phyloP scores from a whole-genome alignment of 306 rosid species.

The Vachellia pachyceras region DNA sequence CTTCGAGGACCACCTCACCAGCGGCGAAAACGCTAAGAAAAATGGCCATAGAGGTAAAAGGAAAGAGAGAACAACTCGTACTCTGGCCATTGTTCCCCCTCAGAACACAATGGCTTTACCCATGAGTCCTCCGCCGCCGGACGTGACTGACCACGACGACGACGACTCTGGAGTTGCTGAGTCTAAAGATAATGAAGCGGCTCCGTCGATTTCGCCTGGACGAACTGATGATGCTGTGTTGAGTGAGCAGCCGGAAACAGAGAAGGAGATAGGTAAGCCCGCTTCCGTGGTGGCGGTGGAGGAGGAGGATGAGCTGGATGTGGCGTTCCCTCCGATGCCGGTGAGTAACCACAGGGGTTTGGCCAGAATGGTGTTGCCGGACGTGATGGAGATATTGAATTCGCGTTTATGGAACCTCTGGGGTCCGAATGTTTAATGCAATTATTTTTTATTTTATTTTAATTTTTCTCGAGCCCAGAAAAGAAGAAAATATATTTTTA shows the following conservation, averaged over 20 bases:
- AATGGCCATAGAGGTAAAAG: slow-evolving; percentile 43
- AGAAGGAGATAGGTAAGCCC: background rate
- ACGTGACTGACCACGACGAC: background rate
- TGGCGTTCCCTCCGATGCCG: slow-evolving; percentile 24
- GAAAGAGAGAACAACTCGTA: slow-evolving; percentile 41
- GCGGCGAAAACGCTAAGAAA: slow-evolving; percentile 53
- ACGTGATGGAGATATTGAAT: slow-evolving; percentile 70
- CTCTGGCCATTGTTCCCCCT: background rate
- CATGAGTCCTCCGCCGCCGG: background rate
- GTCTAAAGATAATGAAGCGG: slow-evolving; percentile 8
- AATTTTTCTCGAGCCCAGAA: slow-evolving; percentile 34
- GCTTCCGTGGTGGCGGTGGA: background rate
- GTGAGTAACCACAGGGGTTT: slow-evolving; percentile 57
- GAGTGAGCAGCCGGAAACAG: background rate
- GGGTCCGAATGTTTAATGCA: slow-evolving; percentile 63
- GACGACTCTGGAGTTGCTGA: background rate
- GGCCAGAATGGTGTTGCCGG: slow-evolving; percentile 78
- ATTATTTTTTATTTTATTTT: no score
- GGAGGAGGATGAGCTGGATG: slow-evolving; percentile 28
- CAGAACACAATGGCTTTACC: background rate
- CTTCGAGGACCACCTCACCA: slow-evolving; percentile 59
- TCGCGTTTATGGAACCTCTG: slow-evolving; percentile 80
- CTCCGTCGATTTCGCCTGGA: slow-evolving; percentile 1
- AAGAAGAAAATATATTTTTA: background rate
- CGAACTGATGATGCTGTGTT: background rate